Conservation (phyloP, 768 basidiomycete species). For the Suillus subalutaceus region DNA sequence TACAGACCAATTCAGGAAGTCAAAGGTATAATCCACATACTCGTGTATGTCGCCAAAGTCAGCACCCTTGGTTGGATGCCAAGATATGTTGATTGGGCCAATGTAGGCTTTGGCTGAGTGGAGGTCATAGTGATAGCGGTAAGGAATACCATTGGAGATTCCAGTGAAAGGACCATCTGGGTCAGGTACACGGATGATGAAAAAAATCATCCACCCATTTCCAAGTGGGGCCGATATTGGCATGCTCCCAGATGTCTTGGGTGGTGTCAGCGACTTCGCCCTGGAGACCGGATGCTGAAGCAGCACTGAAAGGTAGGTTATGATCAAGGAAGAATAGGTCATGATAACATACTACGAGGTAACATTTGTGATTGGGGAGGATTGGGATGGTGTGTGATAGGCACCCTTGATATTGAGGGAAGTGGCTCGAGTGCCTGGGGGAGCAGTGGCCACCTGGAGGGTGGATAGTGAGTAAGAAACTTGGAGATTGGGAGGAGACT, state of each 20-base stretch:
- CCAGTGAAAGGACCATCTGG: neutral
- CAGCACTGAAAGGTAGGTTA: no score
- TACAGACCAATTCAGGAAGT: slow-evolving; percentile 27
- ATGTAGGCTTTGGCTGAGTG: neutral
- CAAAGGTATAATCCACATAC: slow-evolving; percentile 36
- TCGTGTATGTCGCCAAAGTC: slow-evolving; percentile 23
- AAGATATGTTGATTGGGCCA: slow-evolving; percentile 24
- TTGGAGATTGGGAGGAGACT: no score
- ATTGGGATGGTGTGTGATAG: no score
- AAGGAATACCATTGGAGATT: neutral
- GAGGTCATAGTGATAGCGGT: slow-evolving; percentile 8
- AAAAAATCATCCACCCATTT: neutral
- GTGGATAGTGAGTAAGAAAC: no score
- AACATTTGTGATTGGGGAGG: no score
- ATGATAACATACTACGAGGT: no score
- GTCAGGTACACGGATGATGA: neutral
- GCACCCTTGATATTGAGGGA: no score
- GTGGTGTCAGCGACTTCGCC: slow-evolving; percentile 20
- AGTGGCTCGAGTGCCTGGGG: no score
- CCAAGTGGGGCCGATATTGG: slow-evolving; percentile 19
- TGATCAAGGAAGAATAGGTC: no score
- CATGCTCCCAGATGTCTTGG: slow-evolving; percentile 27
- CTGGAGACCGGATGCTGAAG: neutral
- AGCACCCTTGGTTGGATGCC: slow-evolving; percentile 22
- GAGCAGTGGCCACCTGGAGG: no score